Base-by-base conservation (phyloP, 2,329 filamentous ascomycete species). In the Didymellaceae sp. region DNA sequence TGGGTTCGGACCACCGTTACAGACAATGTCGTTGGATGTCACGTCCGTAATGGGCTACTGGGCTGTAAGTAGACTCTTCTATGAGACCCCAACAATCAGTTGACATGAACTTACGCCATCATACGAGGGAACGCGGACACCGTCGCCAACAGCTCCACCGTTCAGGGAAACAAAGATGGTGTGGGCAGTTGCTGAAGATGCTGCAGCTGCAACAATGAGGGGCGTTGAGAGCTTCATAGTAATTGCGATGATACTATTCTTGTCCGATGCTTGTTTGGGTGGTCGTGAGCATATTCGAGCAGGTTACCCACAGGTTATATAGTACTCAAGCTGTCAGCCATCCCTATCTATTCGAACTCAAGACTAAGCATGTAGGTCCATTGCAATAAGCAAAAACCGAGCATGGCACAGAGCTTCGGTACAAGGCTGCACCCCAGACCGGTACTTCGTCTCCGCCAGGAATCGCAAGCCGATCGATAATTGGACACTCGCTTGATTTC, bases 1-100 rank as follows among this genome's bases (percentile, higher is more conserved):
- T 13, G 80, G 78, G 70, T 84, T 84, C 5, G 81, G 79, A 2
- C 76, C 75, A 10, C 82, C 81, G 62, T 85, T 85, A 75, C 82
- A 86, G 25, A 78, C 82, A 18, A 86, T 71, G 50, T 80, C 76
- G 62, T 79, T 75, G 40, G 78, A 79, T 14, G 75, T 77, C 11
- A 85, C 82, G 59, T 85, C 78, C 16, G 73, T 75, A 66, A 84
- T 78, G 45, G 82, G 82, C 60, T 58, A 75, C 8, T 3, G 8
- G 1, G 66, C 2, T 73, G 67, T 82, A 76, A 54, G 55, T 45
- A 9, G 9, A 21, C 1, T 18, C 11, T 3, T 22, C 9, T 6
- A 11, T n/a, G n/a, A n/a, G n/a, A n/a, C n/a, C n/a, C n/a, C n/a
- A n/a, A n/a, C n/a, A n/a, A n/a, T n/a, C n/a, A n/a, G n/a, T n/a